Conservation (phyloP, 1,284 basidiomycete genomes). For the Moesziomyces sp. region DNA sequence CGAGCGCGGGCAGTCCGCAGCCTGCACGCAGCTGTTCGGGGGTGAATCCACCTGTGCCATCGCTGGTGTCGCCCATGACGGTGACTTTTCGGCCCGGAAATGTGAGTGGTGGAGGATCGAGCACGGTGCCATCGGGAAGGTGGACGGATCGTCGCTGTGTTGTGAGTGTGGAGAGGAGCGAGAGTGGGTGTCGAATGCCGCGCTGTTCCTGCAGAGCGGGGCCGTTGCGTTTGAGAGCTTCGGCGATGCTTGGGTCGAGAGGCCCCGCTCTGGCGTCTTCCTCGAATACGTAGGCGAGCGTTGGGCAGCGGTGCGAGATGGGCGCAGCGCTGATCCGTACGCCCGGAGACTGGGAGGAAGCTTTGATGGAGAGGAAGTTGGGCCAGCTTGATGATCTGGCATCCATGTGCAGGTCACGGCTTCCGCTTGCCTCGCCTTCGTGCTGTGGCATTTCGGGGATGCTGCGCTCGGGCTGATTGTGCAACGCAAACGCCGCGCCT, state of each 20-base stretch:
- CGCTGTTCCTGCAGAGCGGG: slow-evolving; percentile 44
- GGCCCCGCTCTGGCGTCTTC: slow-evolving; percentile 50
- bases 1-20: slow-evolving; percentile 21
- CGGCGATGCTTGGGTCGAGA: slow-evolving; percentile 37
- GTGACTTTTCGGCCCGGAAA: slow-evolving; percentile 61
- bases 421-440: slow-evolving; percentile 52
- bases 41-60: slow-evolving; percentile 55
- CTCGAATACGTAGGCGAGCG: slow-evolving; percentile 61
- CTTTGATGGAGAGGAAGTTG: slow-evolving; percentile 43
- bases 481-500: slow-evolving; percentile 15
- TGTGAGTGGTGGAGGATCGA: slow-evolving; percentile 57
- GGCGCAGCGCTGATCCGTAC: slow-evolving; percentile 62
- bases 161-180: slow-evolving; percentile 49
- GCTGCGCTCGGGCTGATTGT: slow-evolving; percentile 21
- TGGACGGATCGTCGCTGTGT: slow-evolving; percentile 44
- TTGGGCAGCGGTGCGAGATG: slow-evolving; percentile 62
- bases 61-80: slow-evolving; percentile 64
- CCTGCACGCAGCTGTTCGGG: slow-evolving; percentile 16
- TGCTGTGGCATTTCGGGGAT: slow-evolving; percentile 58
- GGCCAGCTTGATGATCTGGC: slow-evolving; percentile 53
- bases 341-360: slow-evolving; percentile 21
- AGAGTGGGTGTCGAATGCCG: slow-evolving; percentile 60
- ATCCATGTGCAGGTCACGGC: slow-evolving; percentile 56
- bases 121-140: slow-evolving; percentile 58
- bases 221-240: slow-evolving; percentile 54